Evolutionary conservation across 1,139 yeast genomes (phyloP).

Genomic region (Wickerhamomyces sp.): DNA sequence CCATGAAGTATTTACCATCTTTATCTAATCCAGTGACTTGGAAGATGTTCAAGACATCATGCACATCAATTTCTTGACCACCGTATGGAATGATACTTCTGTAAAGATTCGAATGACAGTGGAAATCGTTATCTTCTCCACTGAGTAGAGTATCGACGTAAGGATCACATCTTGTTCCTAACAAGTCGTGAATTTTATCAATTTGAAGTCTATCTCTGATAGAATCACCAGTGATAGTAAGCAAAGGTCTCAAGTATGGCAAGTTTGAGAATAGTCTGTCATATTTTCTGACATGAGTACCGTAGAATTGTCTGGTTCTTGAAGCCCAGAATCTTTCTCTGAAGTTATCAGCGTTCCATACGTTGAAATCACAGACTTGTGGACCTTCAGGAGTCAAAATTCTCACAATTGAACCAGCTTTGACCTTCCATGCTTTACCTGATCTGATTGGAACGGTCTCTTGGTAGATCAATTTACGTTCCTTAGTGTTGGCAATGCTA

Average conservation of each 20-base stretch:
- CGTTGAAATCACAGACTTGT: conserved; percentile 64
- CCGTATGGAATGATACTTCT: conserved; percentile 57
- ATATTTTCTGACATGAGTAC: conserved; percentile 58
- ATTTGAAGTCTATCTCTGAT: conserved; percentile 33
- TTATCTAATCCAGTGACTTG: conserved; percentile 66
- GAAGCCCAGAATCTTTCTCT: conserved; percentile 68
- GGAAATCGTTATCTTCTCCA: conserved; percentile 61
- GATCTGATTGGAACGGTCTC: conserved; percentile 43
- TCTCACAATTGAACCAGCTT: conserved; percentile 53
- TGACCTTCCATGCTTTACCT: conserved; percentile 57
- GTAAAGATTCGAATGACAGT: conserved; percentile 60
- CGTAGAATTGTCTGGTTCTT: conserved; percentile 59
- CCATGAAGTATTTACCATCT: conserved; percentile 66
- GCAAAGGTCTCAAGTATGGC: conserved; percentile 59
- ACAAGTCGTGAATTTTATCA: conserved; percentile 46
- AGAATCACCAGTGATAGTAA: conserved; percentile 59
- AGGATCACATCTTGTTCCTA: conserved; percentile 69
- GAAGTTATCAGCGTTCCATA: conserved; percentile 57
- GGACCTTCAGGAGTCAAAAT: conserved; percentile 65
- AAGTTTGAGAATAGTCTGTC: conserved; percentile 63
- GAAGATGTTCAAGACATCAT: conserved; percentile 64
- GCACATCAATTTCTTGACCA: conserved; percentile 60
- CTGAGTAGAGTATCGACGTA: conserved; percentile 59
- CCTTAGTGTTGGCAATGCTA: conserved; percentile 37
- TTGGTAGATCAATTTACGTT: conserved; percentile 14